These are phyloP conservation scores for Penicillium sp. DNA, from an alignment of 2,329 filamentous ascomycete species.

Conservation along the genomic window DNA sequence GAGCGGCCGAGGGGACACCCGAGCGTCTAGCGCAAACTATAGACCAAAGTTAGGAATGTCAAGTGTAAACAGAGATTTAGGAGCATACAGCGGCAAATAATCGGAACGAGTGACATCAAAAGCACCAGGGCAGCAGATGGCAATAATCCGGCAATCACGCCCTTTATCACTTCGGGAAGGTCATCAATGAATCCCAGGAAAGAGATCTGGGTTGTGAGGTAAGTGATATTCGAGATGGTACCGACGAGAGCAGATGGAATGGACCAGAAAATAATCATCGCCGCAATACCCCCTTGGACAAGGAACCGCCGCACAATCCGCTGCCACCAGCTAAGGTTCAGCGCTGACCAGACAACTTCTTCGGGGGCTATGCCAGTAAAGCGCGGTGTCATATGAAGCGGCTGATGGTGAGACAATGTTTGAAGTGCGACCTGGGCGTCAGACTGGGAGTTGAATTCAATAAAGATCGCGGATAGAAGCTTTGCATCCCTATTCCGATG, in stretches of 20 bases:
- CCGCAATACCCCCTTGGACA: conserved; percentile 72
- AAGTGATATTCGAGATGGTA: conserved; percentile 82
- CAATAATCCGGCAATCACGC: conserved; percentile 81
- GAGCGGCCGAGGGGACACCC: conserved; percentile 78
- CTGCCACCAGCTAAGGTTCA: conserved; percentile 84
- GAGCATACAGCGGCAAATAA: conserved; percentile 73
- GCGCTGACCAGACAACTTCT: conserved; percentile 87
- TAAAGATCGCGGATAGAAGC: conserved; percentile 77
- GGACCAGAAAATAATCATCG: conserved; percentile 85
- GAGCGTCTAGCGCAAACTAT: conserved; percentile 77
- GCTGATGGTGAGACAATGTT: conserved; percentile 80
- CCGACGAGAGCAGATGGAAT: conserved; percentile 79
- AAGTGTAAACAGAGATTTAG: background rate
- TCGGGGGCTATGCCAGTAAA: conserved; percentile 80
- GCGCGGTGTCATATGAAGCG: conserved; percentile 84
- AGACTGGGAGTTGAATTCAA: conserved; percentile 82
- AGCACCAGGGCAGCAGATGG: conserved; percentile 79
- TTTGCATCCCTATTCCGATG: conserved; percentile 69
- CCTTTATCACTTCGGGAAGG: conserved; percentile 72
- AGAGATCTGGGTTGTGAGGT: conserved; percentile 56
- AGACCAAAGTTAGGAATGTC: conserved; percentile 53
- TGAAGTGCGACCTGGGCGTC: conserved; percentile 87
- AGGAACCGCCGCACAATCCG: conserved; percentile 72
- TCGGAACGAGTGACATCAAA: conserved; percentile 84
- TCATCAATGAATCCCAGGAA: conserved; percentile 77